phyloP scores from a whole-genome alignment of 257 asterid genomes.

The Primulina huaijiensis region DNA sequence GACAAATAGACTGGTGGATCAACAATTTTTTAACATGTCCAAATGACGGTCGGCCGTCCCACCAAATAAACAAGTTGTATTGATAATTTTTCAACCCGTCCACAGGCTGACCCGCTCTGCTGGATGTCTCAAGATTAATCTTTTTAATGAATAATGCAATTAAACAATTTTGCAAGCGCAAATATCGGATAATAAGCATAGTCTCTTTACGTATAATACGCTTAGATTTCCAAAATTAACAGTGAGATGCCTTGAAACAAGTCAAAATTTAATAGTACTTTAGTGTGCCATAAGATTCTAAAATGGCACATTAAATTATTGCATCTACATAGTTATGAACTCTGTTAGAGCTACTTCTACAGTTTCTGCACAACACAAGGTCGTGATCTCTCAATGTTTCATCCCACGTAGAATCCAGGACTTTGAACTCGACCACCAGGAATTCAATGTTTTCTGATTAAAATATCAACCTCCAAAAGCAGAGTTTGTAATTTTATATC shows the following conservation, averaged over 20 bases:
- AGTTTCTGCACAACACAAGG: constrained; percentile 14
- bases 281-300: neutral
- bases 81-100: too few relatives aligned
- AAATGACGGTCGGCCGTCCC: too few relatives aligned
- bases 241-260: neutral
- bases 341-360: constrained; percentile 17
- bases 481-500: neutral
- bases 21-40: too few relatives aligned
- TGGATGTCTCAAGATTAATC: neutral
- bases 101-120: too few relatives aligned
- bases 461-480: constrained; percentile 3
- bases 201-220: neutral
- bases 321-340: constrained; percentile 20
- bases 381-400: neutral
- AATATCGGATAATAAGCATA: neutral
- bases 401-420: neutral
- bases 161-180: too few relatives aligned
- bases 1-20: too few relatives aligned
- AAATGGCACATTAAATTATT: constrained; percentile 9
- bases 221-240: neutral
- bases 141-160: neutral
- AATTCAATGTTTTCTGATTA: neutral
- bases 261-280: neutral
- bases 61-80: too few relatives aligned
- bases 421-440: neutral